Percentiles rank a stretch among this genome's conserved stretches.
Evolutionary conservation across 2,329 filamentous ascomycete species (phyloP).

Genomic region (Fusarium sp.): DNA sequence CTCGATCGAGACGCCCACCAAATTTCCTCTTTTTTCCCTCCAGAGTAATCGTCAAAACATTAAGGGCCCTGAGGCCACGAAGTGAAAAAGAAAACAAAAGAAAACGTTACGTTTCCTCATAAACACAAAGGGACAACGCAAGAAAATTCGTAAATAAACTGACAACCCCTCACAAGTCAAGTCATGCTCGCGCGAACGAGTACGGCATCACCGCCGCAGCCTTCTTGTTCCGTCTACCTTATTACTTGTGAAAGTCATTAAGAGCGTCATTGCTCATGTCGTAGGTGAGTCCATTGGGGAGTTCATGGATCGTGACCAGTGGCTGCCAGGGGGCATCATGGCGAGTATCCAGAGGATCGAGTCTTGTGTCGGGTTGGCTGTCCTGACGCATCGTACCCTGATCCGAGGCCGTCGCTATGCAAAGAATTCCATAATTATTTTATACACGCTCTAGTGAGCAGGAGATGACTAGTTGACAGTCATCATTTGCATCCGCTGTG

Average conservation of each 20-base stretch:
- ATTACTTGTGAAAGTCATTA: conserved; percentile 46
- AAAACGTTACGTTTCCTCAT: conserved; percentile 44
- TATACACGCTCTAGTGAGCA: conserved; percentile 45
- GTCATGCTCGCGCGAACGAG: conserved; percentile 42
- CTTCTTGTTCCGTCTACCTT: conserved; percentile 45
- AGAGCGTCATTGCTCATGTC: conserved; percentile 34
- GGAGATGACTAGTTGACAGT: conserved; percentile 63
- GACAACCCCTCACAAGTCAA: conserved; percentile 31
- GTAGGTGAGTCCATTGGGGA: conserved; percentile 1
- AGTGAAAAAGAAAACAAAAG: conserved; percentile 34
- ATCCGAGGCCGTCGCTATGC: conserved; percentile 53
- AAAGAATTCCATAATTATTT: conserved; percentile 49
- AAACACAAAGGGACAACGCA: conserved; percentile 44
- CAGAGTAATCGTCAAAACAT: conserved; percentile 42
- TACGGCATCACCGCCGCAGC: conserved; percentile 37
- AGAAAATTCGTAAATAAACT: conserved; percentile 41
- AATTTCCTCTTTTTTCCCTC: conserved; percentile 20
- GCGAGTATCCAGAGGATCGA: conserved; percentile 22
- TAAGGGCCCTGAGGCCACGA: conserved; percentile 36
- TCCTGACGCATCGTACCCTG: conserved; percentile 14
- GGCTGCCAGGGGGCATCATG: conserved; percentile 1
- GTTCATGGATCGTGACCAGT: background rate
- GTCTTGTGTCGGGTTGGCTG: conserved; percentile 6
- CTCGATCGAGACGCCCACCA: conserved; percentile 24
- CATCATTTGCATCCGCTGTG: conserved; percentile 72